These are phyloP conservation scores for Globisporangium solare DNA, from an alignment of 352 stramenopile genomes.

Conservation along the genomic window DNA sequence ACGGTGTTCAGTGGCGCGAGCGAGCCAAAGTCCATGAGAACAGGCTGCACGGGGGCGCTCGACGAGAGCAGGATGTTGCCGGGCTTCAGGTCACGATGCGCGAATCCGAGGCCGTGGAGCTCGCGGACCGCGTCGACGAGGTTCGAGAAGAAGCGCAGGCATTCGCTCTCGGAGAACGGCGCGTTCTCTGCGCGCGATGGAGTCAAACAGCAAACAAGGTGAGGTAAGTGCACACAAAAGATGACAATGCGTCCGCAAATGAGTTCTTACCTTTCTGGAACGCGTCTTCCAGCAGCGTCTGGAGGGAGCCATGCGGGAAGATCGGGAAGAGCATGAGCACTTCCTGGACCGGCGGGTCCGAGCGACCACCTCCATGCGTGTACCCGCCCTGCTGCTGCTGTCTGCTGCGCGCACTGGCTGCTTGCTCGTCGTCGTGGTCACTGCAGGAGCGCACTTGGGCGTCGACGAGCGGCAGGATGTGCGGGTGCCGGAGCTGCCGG, in stretches of 20 bases:
- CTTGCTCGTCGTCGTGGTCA: background rate
- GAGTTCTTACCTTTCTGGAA: conserved; percentile 17
- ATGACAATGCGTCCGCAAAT: background rate
- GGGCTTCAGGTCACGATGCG: conserved; percentile 79
- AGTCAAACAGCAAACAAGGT: background rate
- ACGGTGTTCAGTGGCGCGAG: conserved; percentile 30
- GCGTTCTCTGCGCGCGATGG: background rate
- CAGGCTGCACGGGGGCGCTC: conserved; percentile 29
- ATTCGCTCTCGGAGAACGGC: conserved; percentile 43
- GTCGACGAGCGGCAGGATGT: conserved; percentile 51
- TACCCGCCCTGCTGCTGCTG: conserved; percentile 1
- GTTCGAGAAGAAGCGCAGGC: conserved; percentile 43
- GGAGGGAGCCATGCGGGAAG: conserved; percentile 45
- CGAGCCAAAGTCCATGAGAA: conserved; percentile 82
- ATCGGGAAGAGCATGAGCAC: conserved; percentile 64
- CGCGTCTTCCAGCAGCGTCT: conserved; percentile 38
- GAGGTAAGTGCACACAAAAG: background rate
- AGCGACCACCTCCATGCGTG: background rate
- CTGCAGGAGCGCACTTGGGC: conserved; percentile 32
- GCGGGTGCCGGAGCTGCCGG: conserved; percentile 42
- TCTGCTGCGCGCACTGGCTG: background rate
- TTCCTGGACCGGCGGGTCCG: conserved; percentile 28
- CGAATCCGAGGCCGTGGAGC: conserved; percentile 51
- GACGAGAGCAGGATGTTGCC: conserved; percentile 61
- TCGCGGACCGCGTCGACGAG: conserved; percentile 51